Evolutionary conservation across 2,329 filamentous ascomycete genomes (phyloP), one percentile per base, ranked within the genome.

Genomic region (Monascus ruber): DNA sequence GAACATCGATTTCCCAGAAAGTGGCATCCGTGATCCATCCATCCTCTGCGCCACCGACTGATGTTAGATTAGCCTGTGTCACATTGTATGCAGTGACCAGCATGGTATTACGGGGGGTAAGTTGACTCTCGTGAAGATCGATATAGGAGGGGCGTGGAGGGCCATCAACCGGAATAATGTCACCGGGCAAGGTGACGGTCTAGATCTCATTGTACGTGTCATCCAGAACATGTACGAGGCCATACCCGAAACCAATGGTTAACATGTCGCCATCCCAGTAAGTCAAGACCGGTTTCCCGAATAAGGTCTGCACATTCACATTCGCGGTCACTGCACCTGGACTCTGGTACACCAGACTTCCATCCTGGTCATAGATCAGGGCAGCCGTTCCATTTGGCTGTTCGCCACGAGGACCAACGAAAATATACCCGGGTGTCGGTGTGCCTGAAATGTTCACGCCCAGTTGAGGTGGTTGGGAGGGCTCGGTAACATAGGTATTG

Each of bases 361-460:
- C 59, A 4, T 51, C 50, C 34, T 62, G 51, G 28, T 58, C 55
- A 40, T 60, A 62, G 17, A 64, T 62, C n/a, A 61, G 46, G 2
- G 59, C 53, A 6, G 58, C 55, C 26, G 48, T 49, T 1, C 56
- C 55, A 25, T 46, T 45, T 4, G 44, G 35, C 34, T 51, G 47
- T 26, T 50, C 47, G 24, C 52, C 56, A 31, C 54, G 52, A 35
- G 56, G 58, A 0, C 54, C 54, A 28, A 63, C 34, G 36, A 64
- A 62, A 24, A 64, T 44, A 5, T 58, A 59, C 5, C 60, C 60
- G 5, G 54, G 51, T 27, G 54, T 56, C 2, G 55, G 50, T 4
- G 47, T 35, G 27, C 58, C 59, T 10, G 50, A 51, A 35, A 55
- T 56, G 29, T 53, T 56, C 40, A 62, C 45, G 24, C 54, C 39